Percentiles rank a stretch among this genome's conserved stretches.
phyloP scores from a whole-genome alignment of 306 rosid genomes.

The Rosa chinensis region DNA sequence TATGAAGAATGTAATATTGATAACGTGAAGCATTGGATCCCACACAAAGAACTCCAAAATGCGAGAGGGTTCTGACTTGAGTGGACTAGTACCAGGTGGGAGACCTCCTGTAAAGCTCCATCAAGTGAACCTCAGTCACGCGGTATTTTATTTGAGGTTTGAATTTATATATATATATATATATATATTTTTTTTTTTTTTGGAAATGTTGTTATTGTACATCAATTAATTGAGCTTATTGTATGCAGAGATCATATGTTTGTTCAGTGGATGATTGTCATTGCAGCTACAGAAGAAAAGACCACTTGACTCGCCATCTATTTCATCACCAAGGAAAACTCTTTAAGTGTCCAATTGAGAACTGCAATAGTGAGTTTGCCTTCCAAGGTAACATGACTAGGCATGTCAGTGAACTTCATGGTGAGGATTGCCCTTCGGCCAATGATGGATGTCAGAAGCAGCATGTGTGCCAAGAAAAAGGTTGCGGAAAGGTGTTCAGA shows the following conservation, averaged over 20 bases:
- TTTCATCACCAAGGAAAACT: constrained; percentile 60
- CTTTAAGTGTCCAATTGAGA: constrained; percentile 61
- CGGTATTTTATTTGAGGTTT: constrained; percentile 49
- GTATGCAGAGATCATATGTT: constrained; percentile 63
- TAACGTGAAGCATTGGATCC: constrained; percentile 98
- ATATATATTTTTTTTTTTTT: neutral
- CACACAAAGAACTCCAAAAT: constrained; percentile 87
- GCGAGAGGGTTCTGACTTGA: constrained; percentile 67
- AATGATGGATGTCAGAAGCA: constrained; percentile 34
- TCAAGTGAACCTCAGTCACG: constrained; percentile 82
- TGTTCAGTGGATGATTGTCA: constrained; percentile 63
- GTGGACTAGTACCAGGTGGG: constrained; percentile 94
- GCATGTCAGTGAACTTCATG: constrained; percentile 59
- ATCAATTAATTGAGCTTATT: neutral
- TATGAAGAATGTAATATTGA: constrained; percentile 32
- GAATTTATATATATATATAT: constrained; percentile 27
- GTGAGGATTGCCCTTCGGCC: constrained; percentile 29
- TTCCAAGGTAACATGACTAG: constrained; percentile 50
- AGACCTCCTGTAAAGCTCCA: constrained; percentile 98
- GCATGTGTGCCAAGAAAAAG: constrained; percentile 59
- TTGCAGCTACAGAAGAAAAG: constrained; percentile 79
- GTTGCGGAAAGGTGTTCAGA: constrained; percentile 72
- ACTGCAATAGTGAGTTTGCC: constrained; percentile 51
- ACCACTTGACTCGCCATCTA: constrained; percentile 76
- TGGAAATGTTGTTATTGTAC: neutral